Evolutionary conservation across 2,329 filamentous ascomycete species (phyloP).

Genomic region (Conoideocrella luteorostrata): DNA sequence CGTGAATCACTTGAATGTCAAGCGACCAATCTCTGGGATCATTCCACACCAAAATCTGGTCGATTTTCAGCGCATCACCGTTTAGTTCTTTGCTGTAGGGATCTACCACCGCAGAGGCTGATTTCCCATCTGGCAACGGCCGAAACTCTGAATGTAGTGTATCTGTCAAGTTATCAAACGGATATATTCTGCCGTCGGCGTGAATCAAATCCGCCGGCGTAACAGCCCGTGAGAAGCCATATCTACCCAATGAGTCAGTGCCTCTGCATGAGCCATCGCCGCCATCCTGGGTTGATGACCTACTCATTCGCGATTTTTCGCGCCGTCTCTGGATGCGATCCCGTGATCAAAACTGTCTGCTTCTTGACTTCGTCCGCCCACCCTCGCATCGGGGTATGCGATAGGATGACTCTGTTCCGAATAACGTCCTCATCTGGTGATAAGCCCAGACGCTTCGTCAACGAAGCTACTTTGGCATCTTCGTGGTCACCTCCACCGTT

Average conservation of each 20-base stretch:
- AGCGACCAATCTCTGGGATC: slow-evolving; percentile 95
- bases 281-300: no score
- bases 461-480: slow-evolving; percentile 27
- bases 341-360: slow-evolving; percentile 64
- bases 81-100: slow-evolving; percentile 29
- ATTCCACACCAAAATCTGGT: slow-evolving; percentile 90
- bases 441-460: slow-evolving; percentile 26
- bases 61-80: slow-evolving; percentile 60
- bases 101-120: slow-evolving; percentile 22
- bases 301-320: slow-evolving; percentile 65
- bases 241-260: slow-evolving; percentile 21
- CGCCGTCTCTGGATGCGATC: slow-evolving; percentile 61
- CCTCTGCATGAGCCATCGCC: no score
- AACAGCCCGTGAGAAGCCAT: slow-evolving; percentile 76
- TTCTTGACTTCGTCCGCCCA: slow-evolving; percentile 35
- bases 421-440: slow-evolving; percentile 26
- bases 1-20: slow-evolving; percentile 76
- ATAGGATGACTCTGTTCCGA: slow-evolving; percentile 54
- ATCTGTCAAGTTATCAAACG: slow-evolving; percentile 54
- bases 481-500: slow-evolving; percentile 91
- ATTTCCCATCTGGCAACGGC: slow-evolving; percentile 27
- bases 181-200: slow-evolving; percentile 70
- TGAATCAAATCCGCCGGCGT: slow-evolving; percentile 79
- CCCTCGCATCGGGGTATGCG: slow-evolving; percentile 78
- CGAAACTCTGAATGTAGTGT: slow-evolving; percentile 22